Evolutionary conservation across 768 basidiomycete genomes (phyloP), one percentile per base, ranked within the genome.

Genomic region (Boletus vermiculosoides): DNA sequence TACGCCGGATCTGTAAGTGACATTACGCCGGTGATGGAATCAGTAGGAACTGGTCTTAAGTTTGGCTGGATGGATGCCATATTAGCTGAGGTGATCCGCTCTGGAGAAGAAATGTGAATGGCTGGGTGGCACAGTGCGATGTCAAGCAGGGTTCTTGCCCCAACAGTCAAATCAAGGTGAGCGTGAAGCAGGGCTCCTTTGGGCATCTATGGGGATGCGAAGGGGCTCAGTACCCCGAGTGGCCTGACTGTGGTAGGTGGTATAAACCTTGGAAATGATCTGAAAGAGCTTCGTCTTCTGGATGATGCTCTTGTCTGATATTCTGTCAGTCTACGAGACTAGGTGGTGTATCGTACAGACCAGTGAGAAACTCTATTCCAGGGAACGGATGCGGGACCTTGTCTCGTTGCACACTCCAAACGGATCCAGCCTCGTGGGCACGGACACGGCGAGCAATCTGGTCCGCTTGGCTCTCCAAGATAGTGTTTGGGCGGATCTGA

Each of bases 351-450:
- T 34, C 18, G 1, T 39, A 58, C 70, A 40, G 56, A 85, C 87
- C 86, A 41, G 85, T 90, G 60, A 90, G 71, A 63, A 90, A 91
- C 61, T 83, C 86, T 87, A 90, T 89, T 42, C 89, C 89, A 22
- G 87, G 87, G 60, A 88, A 90, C 1, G 84, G 76, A 62, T 89
- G 83, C 5, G 78, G 81, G 45, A 83, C 74, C 5, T 77, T 77
- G 16, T 79, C 75, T 57, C 81, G 74, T 23, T 84, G 80, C 45
- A 71, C 71, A 37, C 63, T 76, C 89, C 88, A 90, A n/a, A 90
- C 74, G 0, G 78, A 76, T 23, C 70, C 63, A 0, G 79, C 81
- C 62, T 91, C 88, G 10, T 65, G 56, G 0, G 74, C 69, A 34
- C 88, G 82, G 53, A 91, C 79, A 28, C 69, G 67, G 22, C 86